Base-by-base conservation (phyloP, 768 basidiomycete species). In the Mycena polygramma region DNA sequence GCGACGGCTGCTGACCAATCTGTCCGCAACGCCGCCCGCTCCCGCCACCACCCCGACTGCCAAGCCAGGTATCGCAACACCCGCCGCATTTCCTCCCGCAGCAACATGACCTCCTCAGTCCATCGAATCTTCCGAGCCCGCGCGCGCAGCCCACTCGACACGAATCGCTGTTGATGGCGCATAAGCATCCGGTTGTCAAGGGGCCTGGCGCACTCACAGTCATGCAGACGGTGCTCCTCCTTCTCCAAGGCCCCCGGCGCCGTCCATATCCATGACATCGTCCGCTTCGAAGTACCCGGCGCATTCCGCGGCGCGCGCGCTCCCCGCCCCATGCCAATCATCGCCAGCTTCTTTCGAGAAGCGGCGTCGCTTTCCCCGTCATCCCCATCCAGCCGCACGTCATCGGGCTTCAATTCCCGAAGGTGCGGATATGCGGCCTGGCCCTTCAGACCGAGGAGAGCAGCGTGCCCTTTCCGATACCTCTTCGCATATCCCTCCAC, bases 21-120 rank as follows among this genome's bases (percentile, higher is more conserved):
- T 3, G 2, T 6, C 30, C 30, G 30, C 30, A 30, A 30, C 6
- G 30, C 30, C 30, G 30, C 30, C 6, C 30, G 30, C 30, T 30
- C 30, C 30, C 30, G 30, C 30, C 30, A 30, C 30, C 30, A 30
- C 2, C 6, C 6, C 3, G 30, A 30, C 30, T 30, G 30, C 30
- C 30, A 30, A 30, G 2, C 30, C 30, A 30, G 30, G 6, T 30
- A 30, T 30, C 30, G 2, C 30, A 30, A 30, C 2, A 30, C 30
- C 30, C 30, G 30, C 30, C 30, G 30, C 76, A 80, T 80, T 60
- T 80, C 79, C 62, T 80, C 79, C 19, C 55, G 57, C 5, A 78
- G 53, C 13, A 79, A 70, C 19, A 62, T 14, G 0, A 77, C 76
- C 60, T 80, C 77, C 59, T 80, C 76, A 3, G 17, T 43, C 63